Evolutionary conservation across 2,329 filamentous ascomycete genomes (phyloP).

Genomic region (Fusarium sp.): DNA sequence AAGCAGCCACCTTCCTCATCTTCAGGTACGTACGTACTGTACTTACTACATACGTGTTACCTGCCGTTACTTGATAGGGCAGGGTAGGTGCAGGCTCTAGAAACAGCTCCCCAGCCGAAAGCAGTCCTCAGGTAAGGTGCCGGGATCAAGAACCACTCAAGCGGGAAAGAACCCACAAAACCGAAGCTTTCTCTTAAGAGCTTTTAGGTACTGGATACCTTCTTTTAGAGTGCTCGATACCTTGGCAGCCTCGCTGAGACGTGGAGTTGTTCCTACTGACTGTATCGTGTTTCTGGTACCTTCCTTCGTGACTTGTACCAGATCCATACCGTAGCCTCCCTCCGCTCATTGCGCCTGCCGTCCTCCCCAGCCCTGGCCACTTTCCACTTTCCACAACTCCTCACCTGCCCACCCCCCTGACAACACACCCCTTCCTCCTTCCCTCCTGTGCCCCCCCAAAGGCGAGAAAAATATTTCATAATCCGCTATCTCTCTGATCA

Average conservation of each 20-base stretch:
- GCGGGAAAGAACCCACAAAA: slow-evolving; percentile 36
- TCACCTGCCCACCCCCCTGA: slow-evolving; percentile 43
- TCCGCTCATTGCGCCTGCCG: slow-evolving; percentile 37
- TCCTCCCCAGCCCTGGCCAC: slow-evolving; percentile 44
- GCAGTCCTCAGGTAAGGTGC: slow-evolving; percentile 20
- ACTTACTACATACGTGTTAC: not conserved
- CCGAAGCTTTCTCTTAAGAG: slow-evolving; percentile 26
- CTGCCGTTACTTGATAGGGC: slow-evolving; percentile 2
- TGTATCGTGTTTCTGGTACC: slow-evolving; percentile 24
- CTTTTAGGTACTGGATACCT: slow-evolving; percentile 29
- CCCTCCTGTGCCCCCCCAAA: slow-evolving; percentile 40
- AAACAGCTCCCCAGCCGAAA: slow-evolving; percentile 26
- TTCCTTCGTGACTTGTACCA: slow-evolving; percentile 36
- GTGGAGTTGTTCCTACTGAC: slow-evolving; percentile 11
- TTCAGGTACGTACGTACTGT: slow-evolving; percentile 29
- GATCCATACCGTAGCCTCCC: slow-evolving; percentile 8
- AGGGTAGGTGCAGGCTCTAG: slow-evolving; percentile 6
- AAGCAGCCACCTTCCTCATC: slow-evolving; percentile 22
- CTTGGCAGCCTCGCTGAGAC: not conserved
- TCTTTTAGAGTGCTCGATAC: slow-evolving; percentile 9
- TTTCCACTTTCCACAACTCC: slow-evolving; percentile 44
- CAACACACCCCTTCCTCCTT: slow-evolving; percentile 40
- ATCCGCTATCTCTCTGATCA: slow-evolving; percentile 47
- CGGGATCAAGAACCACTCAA: slow-evolving; percentile 26
- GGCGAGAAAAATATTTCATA: slow-evolving; percentile 57